Evolutionary conservation across 441 rosid species (phyloP), one percentile per base, ranked within the genome.

Genomic region (Monsonia emarginata): DNA sequence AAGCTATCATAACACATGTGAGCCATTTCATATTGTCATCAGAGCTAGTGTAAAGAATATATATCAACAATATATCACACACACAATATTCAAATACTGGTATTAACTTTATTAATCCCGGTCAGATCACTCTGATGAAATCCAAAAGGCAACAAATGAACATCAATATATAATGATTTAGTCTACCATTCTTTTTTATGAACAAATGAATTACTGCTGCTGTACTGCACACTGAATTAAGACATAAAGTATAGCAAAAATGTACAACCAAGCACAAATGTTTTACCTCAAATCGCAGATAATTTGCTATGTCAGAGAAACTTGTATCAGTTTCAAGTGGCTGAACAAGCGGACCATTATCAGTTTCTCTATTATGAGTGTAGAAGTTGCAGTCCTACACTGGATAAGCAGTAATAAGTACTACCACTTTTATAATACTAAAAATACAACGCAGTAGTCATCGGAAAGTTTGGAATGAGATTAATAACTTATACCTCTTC

Each of bases 271-370:
- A 56, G 14, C 64, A 58, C 22, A 25, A 61, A 34, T 52, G 26
- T 46, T 66, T 70, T 88, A 93, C 98, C 97, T 93, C 97, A 81
- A 90, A 88, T 72, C 92, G 86, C 67, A 90, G 78, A 71, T 79
- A 84, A 76, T 78, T 69, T 18, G 79, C 68, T 34, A 76, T 70
- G 62, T 65, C 73, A 36, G 84, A 78, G 73, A 27, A 72, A 66
- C 69, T 60, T 63, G 61, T 69, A 46, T 48, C 65, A 66, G 69
- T 77, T 68, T 82, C 79, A 69, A 69, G 66, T 69, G 79, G 81
- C 75, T 69, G 70, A 74, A 71, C 62, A 62, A 64, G 42, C 68
- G 40, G 75, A 70, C 58, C 61, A 75, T 31, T 71, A 73, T 69
- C 69, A 22, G 11, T 46, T 58, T 68, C 65, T 65, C 71, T 72